Evolutionary conservation across 108 stramenopile genomes (phyloP).

Genomic region (Pseudonitzschia pungens): DNA sequence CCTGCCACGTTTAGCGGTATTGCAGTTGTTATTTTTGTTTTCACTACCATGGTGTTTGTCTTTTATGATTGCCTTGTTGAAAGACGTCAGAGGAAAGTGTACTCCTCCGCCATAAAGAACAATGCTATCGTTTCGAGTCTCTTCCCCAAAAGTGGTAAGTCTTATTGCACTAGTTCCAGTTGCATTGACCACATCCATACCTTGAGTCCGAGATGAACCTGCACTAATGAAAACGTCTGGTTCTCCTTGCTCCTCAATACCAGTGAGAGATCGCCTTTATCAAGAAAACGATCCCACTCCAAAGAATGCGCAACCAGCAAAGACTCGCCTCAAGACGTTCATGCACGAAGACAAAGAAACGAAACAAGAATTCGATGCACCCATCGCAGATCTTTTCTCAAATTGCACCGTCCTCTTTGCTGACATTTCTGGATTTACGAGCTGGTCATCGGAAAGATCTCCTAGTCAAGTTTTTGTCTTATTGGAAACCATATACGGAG

Average conservation of each 20-base stretch:
- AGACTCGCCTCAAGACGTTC: conserved; percentile 8
- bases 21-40: conserved; percentile 28
- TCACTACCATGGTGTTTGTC: conserved; percentile 39
- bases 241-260: neutral
- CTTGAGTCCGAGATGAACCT: no score
- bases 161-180: neutral
- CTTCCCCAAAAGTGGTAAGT: conserved; percentile 46
- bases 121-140: conserved; percentile 51
- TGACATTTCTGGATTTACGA: conserved; percentile 26
- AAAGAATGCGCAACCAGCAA: conserved; percentile 15
- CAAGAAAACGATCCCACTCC: conserved; percentile 17
- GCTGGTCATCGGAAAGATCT: conserved; percentile 11
- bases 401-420: conserved; percentile 25
- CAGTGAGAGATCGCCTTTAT: conserved; percentile 24
- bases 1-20: conserved; percentile 17
- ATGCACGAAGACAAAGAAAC: neutral
- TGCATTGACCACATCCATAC: no score
- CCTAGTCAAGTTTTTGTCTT: conserved; percentile 44
- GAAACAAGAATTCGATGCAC: neutral
- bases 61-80: conserved; percentile 59
- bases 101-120: conserved; percentile 32
- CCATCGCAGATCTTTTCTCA: conserved; percentile 26
- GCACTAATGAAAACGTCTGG: neutral
- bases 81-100: conserved; percentile 43
- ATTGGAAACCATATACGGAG: conserved; percentile 42